These are phyloP conservation scores for Capronia americana DNA, from an alignment of 2,329 filamentous ascomycete species.

Conservation along the genomic window DNA sequence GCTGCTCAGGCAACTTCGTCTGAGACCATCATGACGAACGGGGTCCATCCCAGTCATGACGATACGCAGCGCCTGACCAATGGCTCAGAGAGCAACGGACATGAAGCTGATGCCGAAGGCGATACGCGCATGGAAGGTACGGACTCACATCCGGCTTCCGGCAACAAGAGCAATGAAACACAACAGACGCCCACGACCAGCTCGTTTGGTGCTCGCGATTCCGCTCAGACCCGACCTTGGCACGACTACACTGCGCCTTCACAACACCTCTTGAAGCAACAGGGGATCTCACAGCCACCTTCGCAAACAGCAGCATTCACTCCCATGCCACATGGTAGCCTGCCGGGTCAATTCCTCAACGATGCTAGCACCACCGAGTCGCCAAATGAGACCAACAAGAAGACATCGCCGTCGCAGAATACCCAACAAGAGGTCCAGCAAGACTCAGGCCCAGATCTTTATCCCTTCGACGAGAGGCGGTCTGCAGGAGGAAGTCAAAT, in stretches of 20 bases:
- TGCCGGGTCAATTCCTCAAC: constrained; percentile 71
- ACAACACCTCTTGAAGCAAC: constrained; percentile 53
- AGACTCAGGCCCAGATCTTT: constrained; percentile 64
- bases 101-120: constrained; percentile 53
- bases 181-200: constrained; percentile 56
- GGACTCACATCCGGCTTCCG: constrained; percentile 57
- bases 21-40: constrained; percentile 42
- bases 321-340: constrained; percentile 63
- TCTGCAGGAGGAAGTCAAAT: constrained; percentile 62
- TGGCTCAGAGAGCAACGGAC: constrained; percentile 48
- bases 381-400: constrained; percentile 72
- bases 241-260: constrained; percentile 56
- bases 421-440: constrained; percentile 69
- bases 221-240: constrained; percentile 55
- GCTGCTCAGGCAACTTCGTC: constrained; percentile 60
- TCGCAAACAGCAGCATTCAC: constrained; percentile 62
- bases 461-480: constrained; percentile 56
- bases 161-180: constrained; percentile 49
- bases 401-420: constrained; percentile 68
- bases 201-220: constrained; percentile 54
- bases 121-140: constrained; percentile 69
- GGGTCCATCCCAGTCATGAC: constrained; percentile 50
- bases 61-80: constrained; percentile 41
- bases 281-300: constrained; percentile 52
- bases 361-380: constrained; percentile 88